Evolutionary conservation across 371 early-diverging fungal genomes (phyloP).

Genomic region (Lichtheimia ramosa): DNA sequence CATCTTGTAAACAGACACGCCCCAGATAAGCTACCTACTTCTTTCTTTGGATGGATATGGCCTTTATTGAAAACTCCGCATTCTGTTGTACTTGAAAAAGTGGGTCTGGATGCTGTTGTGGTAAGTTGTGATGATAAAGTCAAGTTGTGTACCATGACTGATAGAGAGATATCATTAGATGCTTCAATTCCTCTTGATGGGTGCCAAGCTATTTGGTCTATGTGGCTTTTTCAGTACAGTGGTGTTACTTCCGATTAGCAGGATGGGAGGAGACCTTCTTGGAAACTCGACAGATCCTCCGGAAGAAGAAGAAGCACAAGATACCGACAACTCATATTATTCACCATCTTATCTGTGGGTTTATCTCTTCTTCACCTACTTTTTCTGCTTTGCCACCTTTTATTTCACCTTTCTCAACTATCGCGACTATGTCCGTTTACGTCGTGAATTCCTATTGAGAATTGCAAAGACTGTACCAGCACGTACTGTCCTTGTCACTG

Average conservation of each 20-base stretch:
- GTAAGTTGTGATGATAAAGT: slow-evolving; percentile 25
- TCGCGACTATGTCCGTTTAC: slow-evolving; percentile 56
- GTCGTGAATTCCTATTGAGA: slow-evolving; percentile 51
- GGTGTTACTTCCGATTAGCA: slow-evolving; percentile 46
- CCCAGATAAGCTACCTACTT: slow-evolving; percentile 48
- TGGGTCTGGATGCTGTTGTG: slow-evolving; percentile 72
- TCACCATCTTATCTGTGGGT: slow-evolving; percentile 49
- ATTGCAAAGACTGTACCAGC: slow-evolving; percentile 52
- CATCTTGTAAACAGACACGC: slow-evolving; percentile 43
- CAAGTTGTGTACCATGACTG: too few relatives aligned
- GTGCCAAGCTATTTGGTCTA: slow-evolving; percentile 47
- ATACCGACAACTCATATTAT: slow-evolving; percentile 11
- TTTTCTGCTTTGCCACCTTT: slow-evolving; percentile 60
- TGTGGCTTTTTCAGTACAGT: slow-evolving; percentile 53
- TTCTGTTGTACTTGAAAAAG: slow-evolving; percentile 57
- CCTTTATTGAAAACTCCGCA: slow-evolving; percentile 56
- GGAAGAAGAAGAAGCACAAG: slow-evolving; percentile 9
- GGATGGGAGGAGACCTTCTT: slow-evolving; percentile 44
- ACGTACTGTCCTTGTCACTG: slow-evolving; percentile 61
- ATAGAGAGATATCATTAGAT: slow-evolving; percentile 29
- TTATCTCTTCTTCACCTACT: slow-evolving; percentile 62
- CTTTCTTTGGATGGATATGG: slow-evolving; percentile 66
- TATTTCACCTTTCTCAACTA: slow-evolving; percentile 64
- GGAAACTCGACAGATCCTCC: slow-evolving; percentile 28
- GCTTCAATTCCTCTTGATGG: slow-evolving; percentile 54